phyloP scores from a whole-genome alignment of 495 filamentous ascomycete genomes.

The Aspergillus conjunctus region DNA sequence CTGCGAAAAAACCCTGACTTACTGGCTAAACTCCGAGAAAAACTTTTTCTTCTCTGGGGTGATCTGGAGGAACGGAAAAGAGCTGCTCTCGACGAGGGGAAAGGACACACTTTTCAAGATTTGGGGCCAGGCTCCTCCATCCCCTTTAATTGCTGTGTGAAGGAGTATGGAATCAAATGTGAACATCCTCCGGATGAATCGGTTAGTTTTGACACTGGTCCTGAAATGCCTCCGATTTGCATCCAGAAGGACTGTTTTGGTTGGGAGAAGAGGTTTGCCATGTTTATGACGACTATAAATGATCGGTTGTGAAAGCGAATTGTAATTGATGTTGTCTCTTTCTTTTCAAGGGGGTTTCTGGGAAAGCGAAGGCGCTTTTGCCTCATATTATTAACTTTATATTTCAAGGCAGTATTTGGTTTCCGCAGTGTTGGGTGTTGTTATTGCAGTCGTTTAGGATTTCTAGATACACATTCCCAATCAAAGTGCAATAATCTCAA shows the following conservation, averaged over 20 bases:
- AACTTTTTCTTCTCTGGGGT: constrained; percentile 83
- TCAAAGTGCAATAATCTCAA: background rate
- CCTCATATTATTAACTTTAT: constrained; percentile 1
- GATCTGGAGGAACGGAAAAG: constrained; percentile 72
- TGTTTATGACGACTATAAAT: constrained; percentile 53
- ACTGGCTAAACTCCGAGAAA: constrained; percentile 61
- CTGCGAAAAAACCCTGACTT: constrained; percentile 52
- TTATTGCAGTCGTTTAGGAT: background rate
- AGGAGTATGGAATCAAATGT: constrained; percentile 56
- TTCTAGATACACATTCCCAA: background rate
- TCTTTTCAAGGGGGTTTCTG: background rate
- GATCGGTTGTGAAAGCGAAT: constrained; percentile 8
- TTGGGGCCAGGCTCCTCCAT: constrained; percentile 27
- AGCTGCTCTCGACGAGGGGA: constrained; percentile 17
- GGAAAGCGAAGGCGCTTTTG: background rate
- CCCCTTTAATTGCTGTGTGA: constrained; percentile 48
- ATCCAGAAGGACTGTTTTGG: constrained; percentile 39
- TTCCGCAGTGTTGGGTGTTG: background rate
- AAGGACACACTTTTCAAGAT: background rate
- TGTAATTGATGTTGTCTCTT: background rate
- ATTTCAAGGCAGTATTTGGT: background rate
- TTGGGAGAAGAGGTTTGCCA: constrained; percentile 54
- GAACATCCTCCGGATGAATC: constrained; percentile 27
- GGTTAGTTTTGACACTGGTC: constrained; percentile 17
- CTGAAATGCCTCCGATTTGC: constrained; percentile 29